Evolutionary conservation across 495 filamentous ascomycete species (phyloP).

Genomic region (Lasiosphaeria ovina): DNA sequence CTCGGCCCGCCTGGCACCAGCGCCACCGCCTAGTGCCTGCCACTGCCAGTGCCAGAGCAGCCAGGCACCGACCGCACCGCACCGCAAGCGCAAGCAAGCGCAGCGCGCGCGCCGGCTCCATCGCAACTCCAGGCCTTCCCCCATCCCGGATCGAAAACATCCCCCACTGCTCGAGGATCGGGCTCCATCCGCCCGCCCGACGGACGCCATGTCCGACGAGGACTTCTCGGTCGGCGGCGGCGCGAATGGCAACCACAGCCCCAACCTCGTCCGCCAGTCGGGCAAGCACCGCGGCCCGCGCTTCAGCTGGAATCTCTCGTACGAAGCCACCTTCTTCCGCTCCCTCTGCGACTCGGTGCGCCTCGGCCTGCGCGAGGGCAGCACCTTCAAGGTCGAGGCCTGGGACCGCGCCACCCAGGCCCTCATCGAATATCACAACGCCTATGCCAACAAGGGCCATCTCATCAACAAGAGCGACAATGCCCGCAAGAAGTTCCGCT

Average conservation of each 20-base stretch:
- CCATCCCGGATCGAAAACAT: too few species aligned
- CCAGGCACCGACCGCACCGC: too few species aligned
- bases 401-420: constrained; percentile 50
- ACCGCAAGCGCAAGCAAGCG: too few species aligned
- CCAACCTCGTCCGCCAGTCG: constrained; percentile 12
- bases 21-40: too few species aligned
- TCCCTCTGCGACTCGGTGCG: constrained; percentile 50
- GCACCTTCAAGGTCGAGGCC: constrained; percentile 52
- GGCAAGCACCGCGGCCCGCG: constrained; percentile 47
- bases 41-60: too few species aligned
- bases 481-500: constrained; percentile 53
- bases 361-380: constrained; percentile 47
- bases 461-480: constrained; percentile 56
- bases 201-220: constrained; percentile 33
- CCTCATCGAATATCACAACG: constrained; percentile 44
- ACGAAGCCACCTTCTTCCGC: constrained; percentile 51
- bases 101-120: background rate
- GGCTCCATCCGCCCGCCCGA: too few species aligned
- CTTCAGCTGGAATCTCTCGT: constrained; percentile 50
- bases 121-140: background rate
- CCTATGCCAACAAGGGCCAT: constrained; percentile 49
- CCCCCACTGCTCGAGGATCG: too few species aligned
- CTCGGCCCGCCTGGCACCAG: too few species aligned
- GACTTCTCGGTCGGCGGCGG: constrained; percentile 24
- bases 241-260: constrained; percentile 9